Evolutionary conservation across 768 basidiomycete species (phyloP).

Genomic region (Rhodotorula diobovata): DNA sequence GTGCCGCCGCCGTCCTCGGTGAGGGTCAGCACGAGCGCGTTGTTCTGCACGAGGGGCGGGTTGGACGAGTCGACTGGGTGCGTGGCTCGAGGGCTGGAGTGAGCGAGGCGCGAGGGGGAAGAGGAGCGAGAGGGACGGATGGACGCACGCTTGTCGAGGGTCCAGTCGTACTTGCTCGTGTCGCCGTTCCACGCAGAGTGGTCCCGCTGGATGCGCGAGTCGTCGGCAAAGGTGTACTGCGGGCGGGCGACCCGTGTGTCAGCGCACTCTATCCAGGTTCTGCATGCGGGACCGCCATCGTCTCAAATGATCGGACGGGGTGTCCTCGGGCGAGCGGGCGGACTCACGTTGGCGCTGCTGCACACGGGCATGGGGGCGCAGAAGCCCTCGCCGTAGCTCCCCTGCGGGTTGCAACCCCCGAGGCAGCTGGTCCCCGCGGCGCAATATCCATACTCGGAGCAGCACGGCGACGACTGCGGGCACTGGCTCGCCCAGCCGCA

Average conservation of each 20-base stretch:
- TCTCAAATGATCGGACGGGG: too few relatives aligned
- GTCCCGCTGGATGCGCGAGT: slow-evolving; percentile 35
- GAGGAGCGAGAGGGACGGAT: not conserved
- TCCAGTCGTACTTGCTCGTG: slow-evolving; percentile 44
- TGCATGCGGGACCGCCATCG: too few relatives aligned
- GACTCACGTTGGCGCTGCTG: slow-evolving; percentile 40
- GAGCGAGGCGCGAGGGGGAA: not conserved
- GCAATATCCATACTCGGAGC: slow-evolving; percentile 46
- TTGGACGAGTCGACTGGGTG: slow-evolving; percentile 28
- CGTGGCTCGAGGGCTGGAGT: not conserved
- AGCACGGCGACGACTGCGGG: slow-evolving; percentile 42
- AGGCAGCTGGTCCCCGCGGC: slow-evolving; percentile 41
- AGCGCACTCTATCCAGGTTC: too few relatives aligned
- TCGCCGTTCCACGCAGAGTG: slow-evolving; percentile 44
- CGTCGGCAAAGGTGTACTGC: slow-evolving; percentile 36
- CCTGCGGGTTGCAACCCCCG: slow-evolving; percentile 45
- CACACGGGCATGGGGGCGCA: slow-evolving; percentile 41
- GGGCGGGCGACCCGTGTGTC: not conserved
- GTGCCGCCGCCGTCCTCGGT: slow-evolving; percentile 44
- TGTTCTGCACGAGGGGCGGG: slow-evolving; percentile 38
- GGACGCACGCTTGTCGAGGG: slow-evolving; percentile 39
- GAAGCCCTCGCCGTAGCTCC: slow-evolving; percentile 40
- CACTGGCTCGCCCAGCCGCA: slow-evolving; percentile 30
- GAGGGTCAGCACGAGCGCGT: slow-evolving; percentile 26
- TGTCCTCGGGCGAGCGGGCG: too few relatives aligned